Base-by-base conservation (phyloP, 768 basidiomycete species). In the Leccinum subgranulosum region DNA sequence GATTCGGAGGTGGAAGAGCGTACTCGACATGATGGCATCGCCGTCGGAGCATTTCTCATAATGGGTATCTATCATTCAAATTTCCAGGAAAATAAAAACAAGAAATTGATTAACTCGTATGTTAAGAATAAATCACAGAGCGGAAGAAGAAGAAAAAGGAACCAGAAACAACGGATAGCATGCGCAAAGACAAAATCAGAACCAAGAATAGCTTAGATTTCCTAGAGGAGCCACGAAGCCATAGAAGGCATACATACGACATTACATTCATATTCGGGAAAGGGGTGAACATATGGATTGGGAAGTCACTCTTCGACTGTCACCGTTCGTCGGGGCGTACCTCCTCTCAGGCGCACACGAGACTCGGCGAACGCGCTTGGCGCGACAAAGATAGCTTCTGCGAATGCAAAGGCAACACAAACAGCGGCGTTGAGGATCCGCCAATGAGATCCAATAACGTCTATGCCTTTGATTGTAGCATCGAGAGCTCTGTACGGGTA, bases 341-440 rank as follows among this genome's bases (percentile, higher is more conserved):
- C 25, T 25, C 54, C 69, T 34, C 64, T 61, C 34, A 51, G 63
- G 41, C 68, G 68, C 11, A 46, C 51, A 49, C 70, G 73, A 23
- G 64, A 64, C 47, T 73, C 68, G n/a, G 68, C 67, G 58, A 69
- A 73, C 15, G 72, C 75, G 7, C 66, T 56, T 15, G 84, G 84
- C 0, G 82, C 79, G 9, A 62, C 66, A 19, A 76, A 74, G 53
- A 89, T 80, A 0, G 83, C 84, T 68, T 89, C 87, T 1, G 86
- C 82, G 61, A 87, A 85, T 3, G 87, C 83, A 64, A 88, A 87
- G 0, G 84, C 84, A 11, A 85, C 77, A 9, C 79, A 77, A 29
- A 87, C 71, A 5, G 77, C 71, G 0, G 87, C 84, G 47, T 71
- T 76, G 55, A 86, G 72, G 1, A 86, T 75, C 47, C 87, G 79